Evolutionary conservation across 768 basidiomycete genomes (phyloP).

Genomic region (Omphalotus guepiniiformis): DNA sequence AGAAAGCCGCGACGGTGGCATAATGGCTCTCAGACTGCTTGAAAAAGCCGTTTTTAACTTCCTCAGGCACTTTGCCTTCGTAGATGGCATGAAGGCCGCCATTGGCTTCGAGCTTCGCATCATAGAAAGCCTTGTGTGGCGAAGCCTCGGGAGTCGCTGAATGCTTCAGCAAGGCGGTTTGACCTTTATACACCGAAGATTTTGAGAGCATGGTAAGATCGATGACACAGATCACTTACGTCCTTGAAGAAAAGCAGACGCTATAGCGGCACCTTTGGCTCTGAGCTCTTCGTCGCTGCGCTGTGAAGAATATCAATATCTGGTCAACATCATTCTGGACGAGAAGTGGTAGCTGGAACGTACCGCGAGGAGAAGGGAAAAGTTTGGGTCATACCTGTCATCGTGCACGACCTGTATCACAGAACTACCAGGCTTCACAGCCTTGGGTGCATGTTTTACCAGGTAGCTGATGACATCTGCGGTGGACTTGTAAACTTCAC

Average conservation of each 20-base stretch:
- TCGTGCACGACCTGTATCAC: conserved; percentile 39
- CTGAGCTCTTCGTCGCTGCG: conserved; percentile 3
- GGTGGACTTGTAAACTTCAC: conserved; percentile 34
- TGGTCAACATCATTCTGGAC: not conserved
- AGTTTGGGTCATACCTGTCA: conserved; percentile 48
- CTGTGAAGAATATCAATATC: not conserved
- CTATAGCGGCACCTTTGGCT: conserved; percentile 17
- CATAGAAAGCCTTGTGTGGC: conserved; percentile 40
- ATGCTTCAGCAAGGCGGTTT: conserved; percentile 36
- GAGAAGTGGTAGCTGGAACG: conserved; percentile 9
- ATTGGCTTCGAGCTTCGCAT: conserved; percentile 35
- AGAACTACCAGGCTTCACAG: conserved; percentile 30
- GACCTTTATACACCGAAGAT: conserved; percentile 26
- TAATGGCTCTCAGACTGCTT: conserved; percentile 33
- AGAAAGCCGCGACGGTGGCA: conserved; percentile 30
- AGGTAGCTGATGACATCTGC: conserved; percentile 38
- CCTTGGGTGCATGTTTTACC: conserved; percentile 32
- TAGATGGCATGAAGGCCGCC: conserved; percentile 38
- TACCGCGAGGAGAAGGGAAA: conserved; percentile 38
- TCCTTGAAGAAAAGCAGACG: conserved; percentile 29
- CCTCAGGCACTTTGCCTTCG: conserved; percentile 31
- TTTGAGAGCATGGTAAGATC: not conserved
- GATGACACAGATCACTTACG: conserved; percentile 29
- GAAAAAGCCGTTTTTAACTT: conserved; percentile 36
- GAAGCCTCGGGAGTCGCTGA: conserved; percentile 28